These are phyloP conservation scores for Vanderwaltozyma yarrowii DNA, from an alignment of 805 yeast species.

Conservation along the genomic window DNA sequence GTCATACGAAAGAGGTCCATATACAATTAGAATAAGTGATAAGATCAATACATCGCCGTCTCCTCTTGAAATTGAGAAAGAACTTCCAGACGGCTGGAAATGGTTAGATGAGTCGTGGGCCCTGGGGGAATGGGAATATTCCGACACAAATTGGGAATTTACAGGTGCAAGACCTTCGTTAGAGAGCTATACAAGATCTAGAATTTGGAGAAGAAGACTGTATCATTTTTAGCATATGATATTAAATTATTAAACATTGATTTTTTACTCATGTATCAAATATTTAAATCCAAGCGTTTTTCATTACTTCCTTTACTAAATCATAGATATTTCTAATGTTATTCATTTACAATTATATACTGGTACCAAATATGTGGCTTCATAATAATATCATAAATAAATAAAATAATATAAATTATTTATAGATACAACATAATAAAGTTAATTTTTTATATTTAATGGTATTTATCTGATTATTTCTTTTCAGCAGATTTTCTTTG, in stretches of 20 bases:
- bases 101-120: constrained; percentile 25
- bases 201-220: constrained; percentile 18
- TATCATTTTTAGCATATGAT: constrained; percentile 6
- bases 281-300: no score
- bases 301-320: no score
- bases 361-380: no score
- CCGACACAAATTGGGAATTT: constrained; percentile 19
- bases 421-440: background rate
- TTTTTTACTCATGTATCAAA: no score
- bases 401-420: background rate
- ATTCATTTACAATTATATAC: no score
- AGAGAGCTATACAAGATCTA: constrained; percentile 21
- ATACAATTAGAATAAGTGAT: constrained; percentile 5
- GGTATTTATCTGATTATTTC: background rate
- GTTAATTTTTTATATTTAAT: background rate
- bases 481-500: constrained; percentile 44
- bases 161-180: constrained; percentile 18
- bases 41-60: constrained; percentile 1
- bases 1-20: constrained; percentile 18
- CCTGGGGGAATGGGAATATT: constrained; percentile 18
- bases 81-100: constrained; percentile 13
- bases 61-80: constrained; percentile 15
- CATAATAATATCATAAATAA: no score
- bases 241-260: no score
- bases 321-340: no score